Conservation (phyloP, 2,329 filamentous ascomycete species). For the Pezicula rhizophila region DNA sequence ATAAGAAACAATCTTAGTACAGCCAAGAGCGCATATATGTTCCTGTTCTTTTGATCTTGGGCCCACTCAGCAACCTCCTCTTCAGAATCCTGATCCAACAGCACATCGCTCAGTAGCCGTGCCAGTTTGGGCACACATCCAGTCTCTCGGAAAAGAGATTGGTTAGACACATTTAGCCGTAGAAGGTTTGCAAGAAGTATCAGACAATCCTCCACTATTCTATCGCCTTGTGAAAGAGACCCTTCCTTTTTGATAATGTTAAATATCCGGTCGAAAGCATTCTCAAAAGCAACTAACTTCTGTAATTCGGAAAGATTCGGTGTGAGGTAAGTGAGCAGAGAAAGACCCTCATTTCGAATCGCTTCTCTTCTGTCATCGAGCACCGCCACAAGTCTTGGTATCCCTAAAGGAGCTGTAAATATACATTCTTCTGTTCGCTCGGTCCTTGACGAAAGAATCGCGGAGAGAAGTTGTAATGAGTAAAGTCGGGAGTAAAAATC, state of each 20-base stretch:
- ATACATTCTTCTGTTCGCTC: constrained; percentile 94
- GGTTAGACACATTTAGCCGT: constrained; percentile 81
- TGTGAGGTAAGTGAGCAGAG: constrained; percentile 83
- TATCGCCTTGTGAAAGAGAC: constrained; percentile 72
- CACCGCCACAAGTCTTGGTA: constrained; percentile 75
- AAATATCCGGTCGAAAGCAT: constrained; percentile 85
- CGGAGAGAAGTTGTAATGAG: constrained; percentile 79
- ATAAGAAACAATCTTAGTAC: constrained; percentile 83
- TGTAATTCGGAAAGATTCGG: constrained; percentile 83
- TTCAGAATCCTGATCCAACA: constrained; percentile 47
- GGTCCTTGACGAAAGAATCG: constrained; percentile 77
- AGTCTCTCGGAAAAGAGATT: constrained; percentile 88
- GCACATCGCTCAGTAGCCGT: constrained; percentile 57
- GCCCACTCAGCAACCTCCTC: constrained; percentile 66
- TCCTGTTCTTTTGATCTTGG: constrained; percentile 75
- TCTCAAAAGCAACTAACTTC: constrained; percentile 92
- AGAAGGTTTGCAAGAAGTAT: constrained; percentile 87
- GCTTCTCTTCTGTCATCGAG: constrained; percentile 84
- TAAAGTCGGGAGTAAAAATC: constrained; percentile 93
- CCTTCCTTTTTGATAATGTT: constrained; percentile 77
- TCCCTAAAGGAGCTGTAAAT: constrained; percentile 79
- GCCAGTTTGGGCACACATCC: constrained; percentile 71
- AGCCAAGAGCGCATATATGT: constrained; percentile 82
- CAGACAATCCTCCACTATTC: constrained; percentile 86
- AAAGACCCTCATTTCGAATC: constrained; percentile 78